These are phyloP conservation scores for Sporothrix euskadiensis DNA, from an alignment of 2,329 filamentous ascomycete genomes.

Conservation along the genomic window DNA sequence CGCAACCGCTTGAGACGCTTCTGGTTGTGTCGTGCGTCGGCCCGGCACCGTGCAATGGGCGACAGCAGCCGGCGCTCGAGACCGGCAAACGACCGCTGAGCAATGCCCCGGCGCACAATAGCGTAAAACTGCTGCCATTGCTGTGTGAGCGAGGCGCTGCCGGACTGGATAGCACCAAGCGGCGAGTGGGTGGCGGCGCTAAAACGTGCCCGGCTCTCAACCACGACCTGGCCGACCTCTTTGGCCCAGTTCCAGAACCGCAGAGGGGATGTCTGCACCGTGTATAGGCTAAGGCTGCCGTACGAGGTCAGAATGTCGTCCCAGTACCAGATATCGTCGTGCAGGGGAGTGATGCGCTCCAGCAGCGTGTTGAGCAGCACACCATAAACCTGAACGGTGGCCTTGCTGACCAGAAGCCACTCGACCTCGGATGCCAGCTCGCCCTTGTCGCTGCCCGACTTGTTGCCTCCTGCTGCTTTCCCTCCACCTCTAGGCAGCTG, in stretches of 20 bases:
- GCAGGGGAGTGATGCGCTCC: conserved; percentile 78
- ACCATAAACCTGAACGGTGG: conserved; percentile 87
- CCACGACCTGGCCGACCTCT: conserved; percentile 61
- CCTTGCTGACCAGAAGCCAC: conserved; percentile 89
- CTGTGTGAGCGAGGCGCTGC: conserved; percentile 44
- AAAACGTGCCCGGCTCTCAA: conserved; percentile 56
- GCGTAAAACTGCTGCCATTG: conserved; percentile 74
- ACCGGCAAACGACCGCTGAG: conserved; percentile 68
- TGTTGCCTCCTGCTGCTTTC: conserved; percentile 31
- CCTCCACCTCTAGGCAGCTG: neutral
- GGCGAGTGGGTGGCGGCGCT: conserved; percentile 36
- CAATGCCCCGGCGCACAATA: conserved; percentile 73
- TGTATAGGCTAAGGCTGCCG: conserved; percentile 76
- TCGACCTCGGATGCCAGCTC: conserved; percentile 76
- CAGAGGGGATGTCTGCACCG: conserved; percentile 79
- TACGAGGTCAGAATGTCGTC: conserved; percentile 81
- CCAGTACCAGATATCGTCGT: conserved; percentile 94
- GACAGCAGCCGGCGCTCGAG: conserved; percentile 72
- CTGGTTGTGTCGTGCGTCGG: conserved; percentile 75
- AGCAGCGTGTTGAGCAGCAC: conserved; percentile 73
- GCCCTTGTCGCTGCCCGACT: conserved; percentile 40
- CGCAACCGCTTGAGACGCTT: conserved; percentile 69
- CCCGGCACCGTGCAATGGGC: conserved; percentile 72
- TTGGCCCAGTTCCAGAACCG: conserved; percentile 68
- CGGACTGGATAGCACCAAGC: conserved; percentile 31